Evolutionary conservation across 192 early-diverging fungal genomes (phyloP).

Genomic region (Coemansia biformis): DNA sequence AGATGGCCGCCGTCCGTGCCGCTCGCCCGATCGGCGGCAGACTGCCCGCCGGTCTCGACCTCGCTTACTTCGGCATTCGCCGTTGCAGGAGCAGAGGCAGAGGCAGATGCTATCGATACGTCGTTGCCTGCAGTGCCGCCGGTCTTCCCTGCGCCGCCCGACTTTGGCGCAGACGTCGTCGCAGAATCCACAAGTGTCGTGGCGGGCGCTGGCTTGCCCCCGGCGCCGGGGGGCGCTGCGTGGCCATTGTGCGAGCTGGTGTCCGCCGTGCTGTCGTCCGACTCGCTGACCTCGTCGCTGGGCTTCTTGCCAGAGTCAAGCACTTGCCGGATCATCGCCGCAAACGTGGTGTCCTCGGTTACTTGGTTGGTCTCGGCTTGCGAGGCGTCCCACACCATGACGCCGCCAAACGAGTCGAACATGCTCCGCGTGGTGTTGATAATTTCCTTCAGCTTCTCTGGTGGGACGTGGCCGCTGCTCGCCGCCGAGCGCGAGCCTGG

Average conservation of each 20-base stretch:
- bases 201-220: no score
- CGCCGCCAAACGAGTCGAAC: conserved; percentile 61
- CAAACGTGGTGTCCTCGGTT: conserved; percentile 12
- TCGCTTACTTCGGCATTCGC: conserved; percentile 11
- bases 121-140: not conserved
- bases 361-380: conserved; percentile 54
- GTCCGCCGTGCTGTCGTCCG: not conserved
- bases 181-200: no score
- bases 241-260: no score
- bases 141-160: not conserved
- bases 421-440: conserved; percentile 47
- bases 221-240: no score
- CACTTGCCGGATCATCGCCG: conserved; percentile 17
- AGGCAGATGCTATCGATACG: no score
- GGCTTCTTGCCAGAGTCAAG: conserved; percentile 34
- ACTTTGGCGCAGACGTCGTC: not conserved
- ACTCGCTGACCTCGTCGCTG: not conserved
- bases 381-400: conserved; percentile 72
- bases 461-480: conserved; percentile 55
- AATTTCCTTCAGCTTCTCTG: conserved; percentile 47
- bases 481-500: conserved; percentile 55
- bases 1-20: not conserved
- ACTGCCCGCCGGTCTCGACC: no score
- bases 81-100: not conserved
- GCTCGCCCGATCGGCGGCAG: no score